phyloP scores from a whole-genome alignment of 2,329 filamentous ascomycete genomes.

The Diaporthe australafricana region DNA sequence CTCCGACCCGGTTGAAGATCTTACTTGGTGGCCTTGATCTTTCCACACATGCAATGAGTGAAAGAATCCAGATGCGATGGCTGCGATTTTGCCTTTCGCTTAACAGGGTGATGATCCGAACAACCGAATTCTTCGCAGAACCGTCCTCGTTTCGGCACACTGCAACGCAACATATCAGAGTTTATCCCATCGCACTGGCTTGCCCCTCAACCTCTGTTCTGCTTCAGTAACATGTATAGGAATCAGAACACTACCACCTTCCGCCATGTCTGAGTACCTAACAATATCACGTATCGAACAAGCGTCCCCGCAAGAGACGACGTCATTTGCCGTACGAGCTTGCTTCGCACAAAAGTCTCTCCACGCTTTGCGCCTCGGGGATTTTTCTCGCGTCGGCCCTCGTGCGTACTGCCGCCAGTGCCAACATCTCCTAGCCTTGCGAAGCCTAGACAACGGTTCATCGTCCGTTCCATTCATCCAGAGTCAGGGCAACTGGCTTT shows the following conservation, averaged over 20 bases:
- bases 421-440: not conserved
- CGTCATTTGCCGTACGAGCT: constrained; percentile 2
- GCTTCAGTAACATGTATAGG: not conserved
- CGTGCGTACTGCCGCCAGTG: not conserved
- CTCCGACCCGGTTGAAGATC: constrained; percentile 22
- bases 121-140: constrained; percentile 27
- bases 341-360: not conserved
- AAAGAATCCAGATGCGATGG: not conserved
- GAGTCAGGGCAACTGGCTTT: constrained; percentile 13
- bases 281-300: not conserved
- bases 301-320: not conserved
- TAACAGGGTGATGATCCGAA: constrained; percentile 15
- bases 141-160: not conserved
- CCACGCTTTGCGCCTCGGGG: constrained; percentile 7
- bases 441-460: constrained; percentile 14
- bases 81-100: constrained; percentile 26
- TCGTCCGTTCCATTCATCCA: constrained; percentile 2
- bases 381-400: constrained; percentile 25
- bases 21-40: not conserved
- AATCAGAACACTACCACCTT: not conserved
- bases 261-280: not conserved
- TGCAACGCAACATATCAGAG: constrained; percentile 23
- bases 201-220: not conserved
- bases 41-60: not conserved
- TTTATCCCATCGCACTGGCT: constrained; percentile 1